Base-by-base conservation (phyloP, 441 rosid species). In the Gossypium gossypioides region DNA sequence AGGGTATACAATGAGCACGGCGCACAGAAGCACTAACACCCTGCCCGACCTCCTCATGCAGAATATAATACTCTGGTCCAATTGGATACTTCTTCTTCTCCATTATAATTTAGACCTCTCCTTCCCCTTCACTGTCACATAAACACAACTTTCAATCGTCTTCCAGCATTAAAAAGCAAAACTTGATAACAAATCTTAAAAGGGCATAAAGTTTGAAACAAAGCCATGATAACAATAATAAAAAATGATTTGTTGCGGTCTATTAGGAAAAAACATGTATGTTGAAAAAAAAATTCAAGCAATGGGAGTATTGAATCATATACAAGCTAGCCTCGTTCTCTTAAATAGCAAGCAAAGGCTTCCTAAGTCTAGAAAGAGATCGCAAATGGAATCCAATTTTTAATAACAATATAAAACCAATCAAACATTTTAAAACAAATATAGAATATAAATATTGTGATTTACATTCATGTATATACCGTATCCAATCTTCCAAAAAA, bases 71-170 rank as follows among this genome's bases (percentile, higher is more conserved):
- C 81, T 94, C 89, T 5, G 92, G 81, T 8, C 97, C 97, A 21
- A 92, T 90, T 55, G 97, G 97, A 76, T 87, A 89, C 86, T 94
- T 92, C 81, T 85, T 92, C 91, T 86, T 92, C 86, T 94, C 97
- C 90, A 83, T 87, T 69, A 40, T 77, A 15, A 27, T 50, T 15
- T 50, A 66, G 29, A 70, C 62, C 75, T 66, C 61, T 46, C 72
- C 62, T 57, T 57, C 37, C 29, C 64, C 74, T 65, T 73, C 79
- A 69, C 79, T 78, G 57, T 25, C 71, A 75, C 27, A 44, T 13
- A 71, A 51, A 66, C 66, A 58, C 59, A 51, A 22, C 25, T 27
- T 68, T 29, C 59, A 51, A 51, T 68, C 46, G 37, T 51, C 59
- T 27, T 29, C 16, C 16, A 16, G 18, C 10, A 3, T 7, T 19